These are phyloP conservation scores for Nicotiana tomentosiformis DNA, from an alignment of 257 asterid species.

Conservation along the genomic window DNA sequence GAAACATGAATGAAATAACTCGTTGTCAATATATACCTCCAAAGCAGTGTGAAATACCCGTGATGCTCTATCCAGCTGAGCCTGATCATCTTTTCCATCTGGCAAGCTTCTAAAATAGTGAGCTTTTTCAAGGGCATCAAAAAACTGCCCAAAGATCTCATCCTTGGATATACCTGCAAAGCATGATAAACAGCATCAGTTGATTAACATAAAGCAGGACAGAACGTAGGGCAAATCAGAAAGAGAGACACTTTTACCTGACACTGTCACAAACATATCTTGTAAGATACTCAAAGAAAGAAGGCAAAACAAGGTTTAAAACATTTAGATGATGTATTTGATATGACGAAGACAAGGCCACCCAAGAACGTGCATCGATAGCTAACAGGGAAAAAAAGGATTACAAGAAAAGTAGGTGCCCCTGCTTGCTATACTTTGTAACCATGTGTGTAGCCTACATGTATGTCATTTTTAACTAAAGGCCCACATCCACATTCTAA, in stretches of 20 bases:
- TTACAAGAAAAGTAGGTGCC: background rate
- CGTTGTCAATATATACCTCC: conserved; percentile 35
- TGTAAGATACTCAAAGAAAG: background rate
- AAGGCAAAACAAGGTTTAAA: background rate
- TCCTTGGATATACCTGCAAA: conserved; percentile 32
- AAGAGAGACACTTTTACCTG: background rate
- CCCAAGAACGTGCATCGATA: background rate
- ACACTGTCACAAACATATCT: background rate
- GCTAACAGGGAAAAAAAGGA: background rate
- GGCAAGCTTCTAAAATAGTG: conserved; percentile 55
- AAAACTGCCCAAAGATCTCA: conserved; percentile 75
- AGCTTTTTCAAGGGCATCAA: conserved; percentile 63
- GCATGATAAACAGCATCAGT: background rate
- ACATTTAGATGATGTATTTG: background rate
- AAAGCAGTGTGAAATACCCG: conserved; percentile 50
- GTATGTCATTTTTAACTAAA: background rate
- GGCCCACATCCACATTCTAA: background rate
- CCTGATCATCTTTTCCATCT: conserved; percentile 69
- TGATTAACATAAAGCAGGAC: background rate
- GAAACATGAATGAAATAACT: background rate
- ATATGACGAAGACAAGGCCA: background rate
- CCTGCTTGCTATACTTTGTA: background rate
- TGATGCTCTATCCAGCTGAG: conserved; percentile 67
- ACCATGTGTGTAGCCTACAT: background rate
- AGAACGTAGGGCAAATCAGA: background rate